phyloP scores from a whole-genome alignment of 805 yeast genomes.

The Danielia oregonensis region DNA sequence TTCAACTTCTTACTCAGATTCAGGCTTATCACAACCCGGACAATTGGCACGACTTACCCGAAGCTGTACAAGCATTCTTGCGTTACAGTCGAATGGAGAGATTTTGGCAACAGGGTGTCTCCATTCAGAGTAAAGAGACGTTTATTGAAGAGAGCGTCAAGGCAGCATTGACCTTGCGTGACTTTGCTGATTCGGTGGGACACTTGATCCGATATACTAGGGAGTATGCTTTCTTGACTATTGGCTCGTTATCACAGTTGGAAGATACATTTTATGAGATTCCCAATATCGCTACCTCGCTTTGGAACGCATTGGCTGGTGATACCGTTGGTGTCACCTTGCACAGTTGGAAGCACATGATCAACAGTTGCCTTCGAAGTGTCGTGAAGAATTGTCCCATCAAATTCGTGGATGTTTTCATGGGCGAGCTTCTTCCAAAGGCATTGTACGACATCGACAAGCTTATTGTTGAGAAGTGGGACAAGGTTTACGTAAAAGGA shows the following conservation, averaged over 20 bases:
- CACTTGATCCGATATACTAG: slow-evolving; percentile 93
- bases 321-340: slow-evolving; percentile 81
- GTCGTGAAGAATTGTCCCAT: slow-evolving; percentile 87
- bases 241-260: slow-evolving; percentile 84
- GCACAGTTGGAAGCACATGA: slow-evolving; percentile 97
- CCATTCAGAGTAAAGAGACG: slow-evolving; percentile 89
- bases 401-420: slow-evolving; percentile 59
- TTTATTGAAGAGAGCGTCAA: slow-evolving; percentile 91
- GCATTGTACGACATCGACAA: slow-evolving; percentile 70
- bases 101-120: slow-evolving; percentile 98
- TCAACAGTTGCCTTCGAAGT: slow-evolving; percentile 82
- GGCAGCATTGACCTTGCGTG: slow-evolving; percentile 90
- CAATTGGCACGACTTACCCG: slow-evolving; percentile 85
- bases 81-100: slow-evolving; percentile 84
- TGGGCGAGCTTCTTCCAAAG: slow-evolving; percentile 75
- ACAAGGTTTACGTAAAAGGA: slow-evolving; percentile 55
- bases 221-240: slow-evolving; percentile 88
- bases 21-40: slow-evolving; percentile 93
- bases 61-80: slow-evolving; percentile 90
- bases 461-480: slow-evolving; percentile 77
- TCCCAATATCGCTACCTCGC: slow-evolving; percentile 69
- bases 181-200: slow-evolving; percentile 97
- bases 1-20: slow-evolving; percentile 83
- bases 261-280: slow-evolving; percentile 86
- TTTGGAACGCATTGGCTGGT: slow-evolving; percentile 87